These are phyloP conservation scores for Fragilaria crotonensis DNA, from an alignment of 108 stramenopile genomes.

Conservation along the genomic window DNA sequence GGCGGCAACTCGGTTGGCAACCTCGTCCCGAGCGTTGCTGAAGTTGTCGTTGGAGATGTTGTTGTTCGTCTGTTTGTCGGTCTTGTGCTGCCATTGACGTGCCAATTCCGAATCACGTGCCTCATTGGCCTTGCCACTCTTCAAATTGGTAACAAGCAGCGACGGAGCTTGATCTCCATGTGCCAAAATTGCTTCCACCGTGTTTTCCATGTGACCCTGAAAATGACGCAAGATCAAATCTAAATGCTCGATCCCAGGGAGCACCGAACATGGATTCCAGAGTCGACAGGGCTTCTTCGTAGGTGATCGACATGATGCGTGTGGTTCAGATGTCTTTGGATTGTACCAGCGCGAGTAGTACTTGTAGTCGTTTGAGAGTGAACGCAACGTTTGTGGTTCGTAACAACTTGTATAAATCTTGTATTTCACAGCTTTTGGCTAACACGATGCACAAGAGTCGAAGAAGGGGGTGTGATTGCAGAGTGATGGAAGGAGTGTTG, in stretches of 20 bases:
- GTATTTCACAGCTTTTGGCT: no score
- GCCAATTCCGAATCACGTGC: conserved; percentile 55
- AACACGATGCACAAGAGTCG: no score
- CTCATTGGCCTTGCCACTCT: conserved; percentile 16
- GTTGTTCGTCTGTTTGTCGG: no score
- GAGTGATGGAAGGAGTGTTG: no score
- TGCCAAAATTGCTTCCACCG: conserved; percentile 50
- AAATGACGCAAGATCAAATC: conserved; percentile 69
- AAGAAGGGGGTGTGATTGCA: no score
- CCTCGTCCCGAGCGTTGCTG: no score
- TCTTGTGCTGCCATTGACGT: conserved; percentile 36
- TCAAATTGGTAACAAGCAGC: conserved; percentile 39
- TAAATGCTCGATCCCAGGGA: conserved; percentile 49
- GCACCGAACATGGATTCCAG: conserved; percentile 72
- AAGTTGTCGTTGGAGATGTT: no score
- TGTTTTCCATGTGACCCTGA: conserved; percentile 80
- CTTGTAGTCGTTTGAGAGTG: no score
- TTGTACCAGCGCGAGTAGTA: no score
- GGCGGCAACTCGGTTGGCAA: conserved; percentile 50
- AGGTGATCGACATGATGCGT: conserved; percentile 62
- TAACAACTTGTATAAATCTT: no score
- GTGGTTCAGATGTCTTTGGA: no score
- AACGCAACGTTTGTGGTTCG: no score
- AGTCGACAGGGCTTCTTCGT: conserved; percentile 77
- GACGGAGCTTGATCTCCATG: conserved; percentile 54